Evolutionary conservation across 768 basidiomycete genomes (phyloP), one percentile per base, ranked within the genome.

Genomic region (Auriculariales sp.): DNA sequence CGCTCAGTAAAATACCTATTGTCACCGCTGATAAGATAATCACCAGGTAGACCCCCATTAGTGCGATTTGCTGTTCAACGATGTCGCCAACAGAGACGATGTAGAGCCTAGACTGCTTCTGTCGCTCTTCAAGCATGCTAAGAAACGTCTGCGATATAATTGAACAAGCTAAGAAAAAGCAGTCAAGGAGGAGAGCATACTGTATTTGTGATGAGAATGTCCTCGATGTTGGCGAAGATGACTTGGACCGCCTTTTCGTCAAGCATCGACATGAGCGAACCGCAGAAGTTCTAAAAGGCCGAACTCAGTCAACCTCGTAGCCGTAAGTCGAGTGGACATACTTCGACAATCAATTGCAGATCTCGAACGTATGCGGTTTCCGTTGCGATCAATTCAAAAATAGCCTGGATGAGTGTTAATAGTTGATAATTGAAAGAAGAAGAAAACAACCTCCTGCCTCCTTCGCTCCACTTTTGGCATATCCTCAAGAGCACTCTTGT

Each of bases 141-240:
- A 92, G 66, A 61, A 97, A 91, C 0, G 80, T 73, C 15, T 28
- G 4, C 22, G n/a, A 10, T 10, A 28, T 50, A 10, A 32, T n/a
- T 22, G 15, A 44, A 14, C 17, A n/a, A 14, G 36, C 46, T 27
- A 19, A 7, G 39, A 10, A 44, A 12, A 7, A 25, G 11, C 22
- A 19, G 19, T 4, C 22, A 19, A 9, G 7, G 22, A 22, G 22
- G 35, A 36, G 30, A 3, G 14, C 42, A 19, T 57, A 85, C 87
- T 10, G 89, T 94, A 56, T 94, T 93, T 34, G 79, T 83, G 28
- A 97, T 64, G 3, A 97, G 68, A 46, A 97, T 80, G 57, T 97
- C 93, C 60, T 98, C 93, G 22, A 97, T 72, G 57, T 98, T 98
- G 4, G 85, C 85, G 58, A 97, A 98, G 15, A 98, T 78, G 39